Base-by-base conservation (phyloP, 2,329 filamentous ascomycete species). In the Colletotrichum gigasporum region DNA sequence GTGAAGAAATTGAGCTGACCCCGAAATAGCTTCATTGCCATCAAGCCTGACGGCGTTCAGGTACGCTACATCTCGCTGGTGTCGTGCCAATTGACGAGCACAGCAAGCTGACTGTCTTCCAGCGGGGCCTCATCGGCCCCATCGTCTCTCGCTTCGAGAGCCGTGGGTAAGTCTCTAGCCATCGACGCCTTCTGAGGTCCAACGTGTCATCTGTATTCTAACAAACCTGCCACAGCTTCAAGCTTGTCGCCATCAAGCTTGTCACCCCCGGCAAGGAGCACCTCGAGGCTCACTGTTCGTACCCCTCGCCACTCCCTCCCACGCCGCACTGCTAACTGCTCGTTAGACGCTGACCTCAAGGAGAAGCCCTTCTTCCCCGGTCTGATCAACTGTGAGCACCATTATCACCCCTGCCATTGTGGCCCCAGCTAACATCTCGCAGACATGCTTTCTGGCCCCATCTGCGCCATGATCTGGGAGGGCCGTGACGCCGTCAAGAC, bases 1-100 rank as follows among this genome's bases (percentile, higher is more conserved):
- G 14, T 28, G 50, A 51, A 34, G 45, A 48, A 63, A 42, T 57
- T 48, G 20, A 24, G 63, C 64, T 68, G 47, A 68, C 64, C 12
- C 35, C 24, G 41, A 52, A 20, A 58, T 42, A 98, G 95, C 87
- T 98, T 98, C 92, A 98, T 98, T 89, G 96, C 96, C 80, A 93
- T 99, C 90, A 99, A 99, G 94, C 96, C 95, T 75, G 96, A 98
- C 85, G 96, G 96, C 82, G 96, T 98, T 85, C 96, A 97, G 91
- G 94, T 97, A 90, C 73, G 84, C 42, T 44, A 66, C 65, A 45
- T 48, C 53, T 41, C 37, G 20, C 10, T 26, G 44, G 26, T 20
- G 58, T 56, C 59, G 44, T 20, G 30, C 44, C 57, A 22, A 63
- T 67, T 39, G 65, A 48, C 20, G 11, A 26, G 6, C 12, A 3